Evolutionary conservation across 805 yeast genomes (phyloP).

Genomic region (Myxozyma neotropica): DNA sequence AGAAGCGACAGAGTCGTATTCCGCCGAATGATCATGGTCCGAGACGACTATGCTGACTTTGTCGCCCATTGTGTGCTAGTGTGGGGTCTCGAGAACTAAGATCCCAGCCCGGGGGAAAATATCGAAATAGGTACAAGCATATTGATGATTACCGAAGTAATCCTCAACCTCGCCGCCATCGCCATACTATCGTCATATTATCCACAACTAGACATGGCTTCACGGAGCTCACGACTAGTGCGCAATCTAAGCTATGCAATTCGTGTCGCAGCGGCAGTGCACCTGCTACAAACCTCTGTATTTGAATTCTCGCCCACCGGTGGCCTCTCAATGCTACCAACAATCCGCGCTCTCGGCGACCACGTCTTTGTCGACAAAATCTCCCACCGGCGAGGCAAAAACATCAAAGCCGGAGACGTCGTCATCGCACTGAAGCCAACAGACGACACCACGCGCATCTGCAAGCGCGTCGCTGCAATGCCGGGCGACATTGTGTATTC

Average conservation of each 20-base stretch:
- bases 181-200: too few species aligned
- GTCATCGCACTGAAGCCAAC: constrained; percentile 89
- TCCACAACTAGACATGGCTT: not conserved
- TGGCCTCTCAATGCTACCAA: constrained; percentile 96
- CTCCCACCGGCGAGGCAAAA: constrained; percentile 61
- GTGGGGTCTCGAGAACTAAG: too few species aligned
- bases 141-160: too few species aligned
- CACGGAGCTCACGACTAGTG: not conserved
- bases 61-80: not conserved
- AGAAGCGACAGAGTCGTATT: constrained; percentile 4
- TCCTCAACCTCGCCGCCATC: too few species aligned
- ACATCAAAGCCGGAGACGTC: constrained; percentile 78
- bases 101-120: too few species aligned
- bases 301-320: constrained; percentile 79
- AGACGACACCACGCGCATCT: constrained; percentile 79
- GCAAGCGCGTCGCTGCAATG: constrained; percentile 94
- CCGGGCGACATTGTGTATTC: constrained; percentile 76
- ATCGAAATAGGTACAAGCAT: too few species aligned
- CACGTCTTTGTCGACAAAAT: constrained; percentile 74
- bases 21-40: constrained; percentile 2
- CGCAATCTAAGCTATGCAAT: constrained; percentile 18
- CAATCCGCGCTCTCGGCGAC: constrained; percentile 72
- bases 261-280: constrained; percentile 49
- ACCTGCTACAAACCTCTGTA: constrained; percentile 64
- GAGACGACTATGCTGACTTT: constrained; percentile 17